Evolutionary conservation across 257 asterid species (phyloP).

Genomic region (Anisodus acutangulus): DNA sequence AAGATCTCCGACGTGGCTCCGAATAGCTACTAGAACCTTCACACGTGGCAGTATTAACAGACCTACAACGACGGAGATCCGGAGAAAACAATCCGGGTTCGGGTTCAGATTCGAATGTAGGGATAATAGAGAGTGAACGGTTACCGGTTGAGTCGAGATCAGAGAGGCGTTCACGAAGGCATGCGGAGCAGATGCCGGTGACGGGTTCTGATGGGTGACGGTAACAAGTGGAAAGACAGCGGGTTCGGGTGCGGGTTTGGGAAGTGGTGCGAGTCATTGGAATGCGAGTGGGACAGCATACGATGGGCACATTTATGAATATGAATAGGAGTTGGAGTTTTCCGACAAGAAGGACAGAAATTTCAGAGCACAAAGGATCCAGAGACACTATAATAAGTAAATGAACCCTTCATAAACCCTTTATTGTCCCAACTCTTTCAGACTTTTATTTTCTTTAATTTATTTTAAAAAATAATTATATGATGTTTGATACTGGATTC

Average conservation of each 20-base stretch:
- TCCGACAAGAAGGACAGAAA: constrained; percentile 32
- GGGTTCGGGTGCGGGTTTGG: constrained; percentile 51
- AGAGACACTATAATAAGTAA: constrained; percentile 31
- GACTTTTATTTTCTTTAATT: not conserved
- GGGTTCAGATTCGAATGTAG: constrained; percentile 6
- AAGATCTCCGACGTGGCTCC: constrained; percentile 86
- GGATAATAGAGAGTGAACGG: constrained; percentile 28
- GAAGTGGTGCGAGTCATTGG: constrained; percentile 63
- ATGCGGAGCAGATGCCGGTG: constrained; percentile 92
- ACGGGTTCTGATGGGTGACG: constrained; percentile 82
- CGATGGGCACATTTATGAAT: constrained; percentile 24
- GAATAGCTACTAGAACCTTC: constrained; percentile 49
- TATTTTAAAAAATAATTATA: not conserved
- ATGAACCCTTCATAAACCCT: constrained; percentile 62
- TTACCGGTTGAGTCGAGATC: constrained; percentile 58
- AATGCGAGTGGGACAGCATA: constrained; percentile 3
- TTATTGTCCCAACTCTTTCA: constrained; percentile 13
- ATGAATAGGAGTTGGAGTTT: not conserved
- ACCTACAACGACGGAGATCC: constrained; percentile 81
- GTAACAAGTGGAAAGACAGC: constrained; percentile 73
- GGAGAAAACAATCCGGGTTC: constrained; percentile 37
- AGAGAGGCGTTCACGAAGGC: constrained; percentile 92
- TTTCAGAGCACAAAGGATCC: constrained; percentile 48
- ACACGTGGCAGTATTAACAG: constrained; percentile 55
- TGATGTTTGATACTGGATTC: not conserved